Evolutionary conservation across 441 rosid genomes (phyloP), one percentile per base, ranked within the genome.

Genomic region (Adansonia grandidieri): DNA sequence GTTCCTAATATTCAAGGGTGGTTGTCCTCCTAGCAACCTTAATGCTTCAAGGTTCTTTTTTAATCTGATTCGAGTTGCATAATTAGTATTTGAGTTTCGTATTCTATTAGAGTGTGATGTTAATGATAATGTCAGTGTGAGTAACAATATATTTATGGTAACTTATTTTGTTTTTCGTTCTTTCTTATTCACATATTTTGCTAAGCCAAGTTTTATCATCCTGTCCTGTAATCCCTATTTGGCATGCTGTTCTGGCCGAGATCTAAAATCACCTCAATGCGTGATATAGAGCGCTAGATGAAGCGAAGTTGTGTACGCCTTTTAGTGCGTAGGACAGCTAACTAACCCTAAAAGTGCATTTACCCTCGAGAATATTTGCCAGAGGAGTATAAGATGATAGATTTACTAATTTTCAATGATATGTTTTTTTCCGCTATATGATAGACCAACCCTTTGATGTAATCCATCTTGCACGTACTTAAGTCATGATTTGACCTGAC

Each of bases 201-300:
- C 17, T 66, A 62, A 70, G 44, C 40, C 32, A 61, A 15, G 8
- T 57, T 51, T 28, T 74, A 45, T 65, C 78, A 76, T 75, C 57
- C 71, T 60, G 45, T 67, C 54, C 73, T 76, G 78, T 71, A 77
- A 11, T 77, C 71, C 75, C 68, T 76, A 61, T 58, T 75, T 65
- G 56, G 28, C 57, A 37, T 57, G 15, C 56, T 9, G 47, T 20
- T 11, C 2, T 22, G 70, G 65, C 17, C 19, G 28, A 54, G 17
- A 75, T 66, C 6, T 73, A 68, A 68, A 78, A 54, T 58, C 68
- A 72, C 60, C 64, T 54, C 68, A 11, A 48, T 80, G 17, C 7
- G 37, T 50, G 14, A 28, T 24, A 54, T 71, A 11, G 67, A 50
- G 47, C 9, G 62, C 40, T 68, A 60, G 22, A 47, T 50, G 28